Evolutionary conservation across 345 rosid species (phyloP), one percentile per base, ranked within the genome.

Genomic region (Trapa bicornis): DNA sequence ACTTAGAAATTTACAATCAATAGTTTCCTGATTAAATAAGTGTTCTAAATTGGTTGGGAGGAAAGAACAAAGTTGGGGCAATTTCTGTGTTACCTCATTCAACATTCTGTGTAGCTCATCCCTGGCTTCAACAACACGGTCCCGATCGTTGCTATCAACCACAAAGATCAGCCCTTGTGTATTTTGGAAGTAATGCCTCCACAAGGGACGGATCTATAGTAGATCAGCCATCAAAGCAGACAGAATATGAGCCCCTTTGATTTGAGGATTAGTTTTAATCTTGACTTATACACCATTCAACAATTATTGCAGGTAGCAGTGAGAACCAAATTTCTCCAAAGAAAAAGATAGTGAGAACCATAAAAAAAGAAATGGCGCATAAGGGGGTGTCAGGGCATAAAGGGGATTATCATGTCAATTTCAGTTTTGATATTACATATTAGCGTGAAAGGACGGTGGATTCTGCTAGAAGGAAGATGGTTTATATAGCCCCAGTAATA

Each of bases 101-200:
- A 88, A 72, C 95, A 88, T 88, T 69, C 95, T 75, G 83, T 88
- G 95, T 69, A 88, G 77, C 75, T 88, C 95, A 79, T 86, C 89
- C 73, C 89, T 82, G 14, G 94, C 94, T 79, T 88, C 94, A 70
- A 86, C 89, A 50, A 88, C 91, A 75, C 94, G 91, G 65, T 86
- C 95, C 33, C 89, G 75, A 74, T 88, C 95, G 70, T 88, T 88
- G 86, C 91, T 88, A 69, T 88, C 89, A 60, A 88, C 91, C 79
- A 88, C 95, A 82, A 86, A 88, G 77, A 88, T 88, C 66, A 88
- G 91, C 41, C 91, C 95, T 74, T 84, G 91, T 17, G 95, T 88
- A 81, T 86, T 86, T 63, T 86, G 91, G 80, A 87, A 87, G 76
- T 87, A 87, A 70, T 87, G 94, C 68, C 94, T 84, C 94, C 94